phyloP scores from a whole-genome alignment of 768 basidiomycete species.

The Boletus patriciae region DNA sequence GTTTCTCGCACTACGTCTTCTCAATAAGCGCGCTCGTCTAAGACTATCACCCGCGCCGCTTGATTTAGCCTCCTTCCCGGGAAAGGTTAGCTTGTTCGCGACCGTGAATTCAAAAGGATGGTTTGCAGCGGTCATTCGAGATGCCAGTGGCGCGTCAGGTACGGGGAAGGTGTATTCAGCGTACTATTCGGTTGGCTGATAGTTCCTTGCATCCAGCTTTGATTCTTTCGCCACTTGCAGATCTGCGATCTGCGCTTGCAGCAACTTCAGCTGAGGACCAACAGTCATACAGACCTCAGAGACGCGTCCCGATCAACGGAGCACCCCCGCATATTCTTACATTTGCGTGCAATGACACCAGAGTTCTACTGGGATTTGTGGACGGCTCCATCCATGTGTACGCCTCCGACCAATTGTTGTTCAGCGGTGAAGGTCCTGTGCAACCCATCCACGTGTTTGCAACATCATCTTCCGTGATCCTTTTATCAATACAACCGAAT shows the following conservation, averaged over 20 bases:
- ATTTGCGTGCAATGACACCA: constrained; percentile 60
- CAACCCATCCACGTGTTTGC: constrained; percentile 51
- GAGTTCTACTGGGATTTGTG: constrained; percentile 57
- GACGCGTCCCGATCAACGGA: constrained; percentile 44
- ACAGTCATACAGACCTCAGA: constrained; percentile 51
- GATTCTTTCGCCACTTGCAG: constrained; percentile 57
- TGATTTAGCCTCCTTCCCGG: constrained; percentile 40
- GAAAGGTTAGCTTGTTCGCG: constrained; percentile 56
- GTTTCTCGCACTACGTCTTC: constrained; percentile 41
- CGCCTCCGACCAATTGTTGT: constrained; percentile 53
- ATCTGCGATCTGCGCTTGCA: constrained; percentile 56
- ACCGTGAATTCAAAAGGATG: constrained; percentile 61
- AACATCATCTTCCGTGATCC: constrained; percentile 42
- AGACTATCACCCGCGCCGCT: constrained; percentile 56
- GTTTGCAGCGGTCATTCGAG: constrained; percentile 62
- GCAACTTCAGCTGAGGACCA: constrained; percentile 40
- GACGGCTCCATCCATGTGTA: constrained; percentile 62
- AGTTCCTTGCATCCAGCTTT: constrained; percentile 43
- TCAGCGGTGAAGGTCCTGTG: constrained; percentile 42
- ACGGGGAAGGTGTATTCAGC: constrained; percentile 13
- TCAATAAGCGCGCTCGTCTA: constrained; percentile 65
- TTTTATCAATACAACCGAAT: constrained; percentile 62
- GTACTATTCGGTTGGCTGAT: not conserved
- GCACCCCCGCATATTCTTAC: constrained; percentile 52
- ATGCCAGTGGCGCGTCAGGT: constrained; percentile 40